Evolutionary conservation across 2,329 filamentous ascomycete species (phyloP), one percentile per base, ranked within the genome.

Genomic region (Blastomyces parvus): DNA sequence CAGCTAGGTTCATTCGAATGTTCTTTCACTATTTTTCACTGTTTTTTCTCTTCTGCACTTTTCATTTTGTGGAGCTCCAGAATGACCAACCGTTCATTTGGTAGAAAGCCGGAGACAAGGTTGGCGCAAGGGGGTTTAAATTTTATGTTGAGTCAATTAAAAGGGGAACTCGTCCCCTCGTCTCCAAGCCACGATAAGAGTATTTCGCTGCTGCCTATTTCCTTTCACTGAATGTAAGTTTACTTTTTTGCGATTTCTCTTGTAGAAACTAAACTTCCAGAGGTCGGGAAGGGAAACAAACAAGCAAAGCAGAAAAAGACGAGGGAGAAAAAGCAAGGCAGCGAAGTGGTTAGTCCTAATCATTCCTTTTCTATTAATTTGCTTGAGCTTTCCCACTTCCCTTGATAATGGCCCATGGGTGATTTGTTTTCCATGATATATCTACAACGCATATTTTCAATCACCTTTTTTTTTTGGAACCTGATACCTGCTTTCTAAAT

Each of bases 151-250:
- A 48, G 46, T 25, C 46, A 53, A 52, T 22, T 38, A 25, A 30
- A 48, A 48, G 22, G 59, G 11, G 33, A 48, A 36, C 27, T 50
- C 25, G 25, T 52, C 46, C 42, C 33, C 46, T 53, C 30, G 46
- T 53, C 19, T 42, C 33, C 30, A 30, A 7, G 46, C 59, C 46
- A 27, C 44, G 61, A 61, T 58, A 63, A 46, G 46, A 60, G 48
- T 33, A 19, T 61, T 58, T 14, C 52, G 17, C 25, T 38, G n/a
- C 44, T 60, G 53, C 57, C 38, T 60, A 44, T 63, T 64, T 25
- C 55, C 25, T 30, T 59, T 7, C 1, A 36, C 30, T 38, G 36
- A 50, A 64, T 65, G 64, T 65, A 65, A 65, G 64, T 65, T 62
- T 64, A 59, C 62, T 60, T 22, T 44, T 59, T 59, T 46, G 48